Evolutionary conservation across 192 early-diverging fungal species (phyloP), one percentile per base, ranked within the genome.

Genomic region (Entomortierella parvispora): DNA sequence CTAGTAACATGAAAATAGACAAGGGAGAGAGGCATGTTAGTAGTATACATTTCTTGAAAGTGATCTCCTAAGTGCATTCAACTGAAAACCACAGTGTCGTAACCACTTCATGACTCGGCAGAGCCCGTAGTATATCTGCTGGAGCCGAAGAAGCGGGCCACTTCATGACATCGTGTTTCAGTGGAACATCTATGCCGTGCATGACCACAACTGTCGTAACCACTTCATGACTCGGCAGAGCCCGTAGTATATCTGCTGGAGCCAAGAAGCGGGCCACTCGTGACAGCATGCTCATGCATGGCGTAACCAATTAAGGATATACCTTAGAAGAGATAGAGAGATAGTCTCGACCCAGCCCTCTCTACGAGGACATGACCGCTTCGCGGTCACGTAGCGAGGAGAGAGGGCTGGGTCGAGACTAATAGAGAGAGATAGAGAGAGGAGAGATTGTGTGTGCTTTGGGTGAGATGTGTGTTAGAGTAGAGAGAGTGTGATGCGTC

Each of bases 171-270:
- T 40, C 12, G 37, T 12, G 37, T 40, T 40, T 40, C 37, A 40
- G 37, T 40, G 37, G 37, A 40, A 40, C 12, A 40, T 40, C 37
- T 40, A 40, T 40, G 37, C 37, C 37, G 12, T 40, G 37, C 12
- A 40, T 62, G 60, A 59, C 26, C 45, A 37, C 60, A 25, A 62
- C 26, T 50, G 60, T 62, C 47, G 60, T 34, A 62, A 50, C 60
- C 60, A 50, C 60, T 62, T 37, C 45, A 50, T 62, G 60, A 62
- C 60, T 62, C 60, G 60, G 60, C 60, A 62, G 60, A 62, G 47
- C 60, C 60, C 60, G 58, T 40, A 61, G 43, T 61, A 61, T 61
- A 61, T 61, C 58, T 61, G 60, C 60, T 62, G 60, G 60, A 62
- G 60, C 60, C 60, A 31, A 62, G 26, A 44, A 62, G 37, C 37